These are phyloP conservation scores for Hypoxylon sp. DNA, from an alignment of 2,329 filamentous ascomycete genomes.

Conservation along the genomic window DNA sequence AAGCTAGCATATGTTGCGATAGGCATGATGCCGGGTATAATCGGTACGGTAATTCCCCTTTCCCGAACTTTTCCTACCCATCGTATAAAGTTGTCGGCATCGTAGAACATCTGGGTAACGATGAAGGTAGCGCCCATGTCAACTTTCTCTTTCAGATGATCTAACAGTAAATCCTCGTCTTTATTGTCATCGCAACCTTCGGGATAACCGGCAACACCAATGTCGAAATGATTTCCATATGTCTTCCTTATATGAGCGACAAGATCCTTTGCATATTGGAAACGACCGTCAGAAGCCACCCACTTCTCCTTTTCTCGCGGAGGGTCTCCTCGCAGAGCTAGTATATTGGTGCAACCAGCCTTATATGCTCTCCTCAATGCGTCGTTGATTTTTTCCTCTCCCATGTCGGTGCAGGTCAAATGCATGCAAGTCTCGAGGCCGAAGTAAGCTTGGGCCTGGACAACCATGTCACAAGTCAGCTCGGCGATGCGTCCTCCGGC, in stretches of 20 bases:
- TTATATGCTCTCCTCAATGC: constrained; percentile 92
- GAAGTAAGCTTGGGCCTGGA: constrained; percentile 93
- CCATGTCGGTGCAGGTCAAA: constrained; percentile 98
- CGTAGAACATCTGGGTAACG: constrained; percentile 99
- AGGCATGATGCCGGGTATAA: constrained; percentile 92
- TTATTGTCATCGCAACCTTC: constrained; percentile 96
- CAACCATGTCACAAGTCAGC: constrained; percentile 97
- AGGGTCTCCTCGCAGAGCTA: constrained; percentile 93
- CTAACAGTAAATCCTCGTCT: constrained; percentile 85
- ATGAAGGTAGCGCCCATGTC: constrained; percentile 95
- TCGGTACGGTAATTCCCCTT: constrained; percentile 85
- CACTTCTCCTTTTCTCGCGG: constrained; percentile 94
- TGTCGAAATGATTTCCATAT: constrained; percentile 94
- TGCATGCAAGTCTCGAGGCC: constrained; percentile 99
- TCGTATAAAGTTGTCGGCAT: constrained; percentile 91
- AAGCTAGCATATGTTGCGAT: constrained; percentile 97
- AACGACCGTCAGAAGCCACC: constrained; percentile 88
- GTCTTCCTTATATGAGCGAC: constrained; percentile 81
- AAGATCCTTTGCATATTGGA: constrained; percentile 92
- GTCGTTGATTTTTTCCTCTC: constrained; percentile 88
- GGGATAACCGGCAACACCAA: constrained; percentile 96
- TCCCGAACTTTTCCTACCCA: constrained; percentile 92
- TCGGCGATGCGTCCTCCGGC: constrained; percentile 92
- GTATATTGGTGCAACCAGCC: constrained; percentile 96
- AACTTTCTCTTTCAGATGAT: constrained; percentile 97